A percentile compares a stretch with the other conserved stretches of the same genome.
Evolutionary conservation across 768 basidiomycete species (phyloP).

Genomic region (Arthromyces matolae): DNA sequence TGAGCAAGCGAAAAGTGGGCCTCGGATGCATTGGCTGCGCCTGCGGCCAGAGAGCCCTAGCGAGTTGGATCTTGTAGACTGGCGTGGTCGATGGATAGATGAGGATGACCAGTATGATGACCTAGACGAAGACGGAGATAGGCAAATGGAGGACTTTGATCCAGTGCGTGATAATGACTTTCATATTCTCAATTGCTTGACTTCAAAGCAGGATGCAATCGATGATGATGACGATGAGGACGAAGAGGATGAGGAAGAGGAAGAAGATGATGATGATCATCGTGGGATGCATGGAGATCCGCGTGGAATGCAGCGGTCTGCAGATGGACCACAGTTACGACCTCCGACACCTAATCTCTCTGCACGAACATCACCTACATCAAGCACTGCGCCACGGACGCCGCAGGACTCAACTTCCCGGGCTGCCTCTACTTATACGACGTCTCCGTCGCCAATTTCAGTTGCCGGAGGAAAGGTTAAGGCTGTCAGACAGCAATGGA

Average conservation of each 20-base stretch:
- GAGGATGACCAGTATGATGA: conserved; percentile 57
- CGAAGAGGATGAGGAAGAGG: conserved; percentile 61
- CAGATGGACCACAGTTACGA: conserved; percentile 23
- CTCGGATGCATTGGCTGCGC: conserved; percentile 95
- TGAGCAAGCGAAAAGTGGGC: conserved; percentile 91
- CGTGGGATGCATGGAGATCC: conserved; percentile 24
- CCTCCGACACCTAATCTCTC: conserved; percentile 41
- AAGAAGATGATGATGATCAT: conserved; percentile 38
- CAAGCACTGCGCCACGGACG: conserved; percentile 41
- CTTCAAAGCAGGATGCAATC: conserved; percentile 46
- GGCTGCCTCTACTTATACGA: conserved; percentile 25
- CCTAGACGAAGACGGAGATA: conserved; percentile 67
- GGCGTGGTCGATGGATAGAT: conserved; percentile 84
- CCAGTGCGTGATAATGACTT: conserved; percentile 45
- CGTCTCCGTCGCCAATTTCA: conserved; percentile 26
- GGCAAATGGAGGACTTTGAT: conserved; percentile 86
- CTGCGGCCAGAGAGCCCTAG: conserved; percentile 75
- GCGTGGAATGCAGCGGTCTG: conserved; percentile 31
- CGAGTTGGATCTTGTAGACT: conserved; percentile 86
- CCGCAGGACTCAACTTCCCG: conserved; percentile 37
- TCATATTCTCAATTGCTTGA: conserved; percentile 10
- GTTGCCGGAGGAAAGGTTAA: conserved; percentile 42
- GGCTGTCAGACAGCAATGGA: conserved; percentile 51
- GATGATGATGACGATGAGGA: conserved; percentile 53
- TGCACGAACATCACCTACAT: conserved; percentile 50